These are phyloP conservation scores for Phlyctochytrium arcticum DNA, from an alignment of 192 early-diverging fungal species.

Conservation along the genomic window DNA sequence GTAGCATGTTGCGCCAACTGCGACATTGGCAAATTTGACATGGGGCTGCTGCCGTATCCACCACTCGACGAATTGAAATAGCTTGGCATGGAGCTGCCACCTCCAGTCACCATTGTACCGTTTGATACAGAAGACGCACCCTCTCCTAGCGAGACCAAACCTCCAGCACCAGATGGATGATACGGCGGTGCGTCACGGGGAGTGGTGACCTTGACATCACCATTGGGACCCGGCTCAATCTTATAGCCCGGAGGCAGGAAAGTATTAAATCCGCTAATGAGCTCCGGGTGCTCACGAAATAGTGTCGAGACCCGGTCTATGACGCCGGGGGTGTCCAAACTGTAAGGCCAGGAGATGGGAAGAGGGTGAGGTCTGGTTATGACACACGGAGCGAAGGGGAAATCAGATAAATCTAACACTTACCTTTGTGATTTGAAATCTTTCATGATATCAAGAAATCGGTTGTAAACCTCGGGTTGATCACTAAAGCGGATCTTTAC, in stretches of 20 bases:
- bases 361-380: neutral
- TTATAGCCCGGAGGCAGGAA: conserved; percentile 98
- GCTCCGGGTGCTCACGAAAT: conserved; percentile 80
- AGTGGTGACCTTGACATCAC: conserved; percentile 81
- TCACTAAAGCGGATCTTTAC: conserved; percentile 91
- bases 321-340: conserved; percentile 91
- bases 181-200: conserved; percentile 46
- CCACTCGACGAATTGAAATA: conserved; percentile 5
- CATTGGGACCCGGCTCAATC: conserved; percentile 85
- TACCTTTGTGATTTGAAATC: conserved; percentile 96
- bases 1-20: neutral
- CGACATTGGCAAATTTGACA: neutral
- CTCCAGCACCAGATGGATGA: neutral
- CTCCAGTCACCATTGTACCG: conserved; percentile 1
- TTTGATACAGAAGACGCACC: conserved; percentile 17
- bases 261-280: conserved; percentile 98
- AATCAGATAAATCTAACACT: conserved; percentile 21
- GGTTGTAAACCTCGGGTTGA: conserved; percentile 94
- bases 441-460: conserved; percentile 99
- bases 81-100: conserved; percentile 6
- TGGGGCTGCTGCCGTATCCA: conserved; percentile 2
- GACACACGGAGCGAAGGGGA: too few relatives aligned
- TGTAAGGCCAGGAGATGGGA: neutral
- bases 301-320: conserved; percentile 96
- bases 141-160: conserved; percentile 17